Evolutionary conservation across 2,329 filamentous ascomycete species (phyloP).

Genomic region (Daldinia sp.): DNA sequence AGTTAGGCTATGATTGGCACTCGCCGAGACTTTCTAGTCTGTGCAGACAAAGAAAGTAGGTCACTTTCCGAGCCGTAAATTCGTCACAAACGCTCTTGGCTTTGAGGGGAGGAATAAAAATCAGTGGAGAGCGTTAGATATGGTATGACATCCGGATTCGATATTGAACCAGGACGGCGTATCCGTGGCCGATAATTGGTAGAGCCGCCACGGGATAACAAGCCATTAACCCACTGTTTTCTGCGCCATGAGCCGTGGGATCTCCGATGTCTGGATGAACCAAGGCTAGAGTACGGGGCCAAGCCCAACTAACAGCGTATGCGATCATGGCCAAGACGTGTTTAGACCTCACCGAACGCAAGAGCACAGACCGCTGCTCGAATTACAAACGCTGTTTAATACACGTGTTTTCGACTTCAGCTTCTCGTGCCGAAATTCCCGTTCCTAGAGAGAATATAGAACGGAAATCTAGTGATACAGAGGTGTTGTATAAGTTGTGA

Average conservation of each 20-base stretch:
- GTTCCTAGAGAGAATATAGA: not conserved
- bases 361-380: not conserved
- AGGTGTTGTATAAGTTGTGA: not conserved
- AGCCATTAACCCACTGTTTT: not conserved
- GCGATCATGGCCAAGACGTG: constrained; percentile 7
- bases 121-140: not conserved
- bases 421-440: not conserved
- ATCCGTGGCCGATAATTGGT: not conserved
- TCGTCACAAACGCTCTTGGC: not conserved
- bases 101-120: not conserved
- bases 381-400: not conserved
- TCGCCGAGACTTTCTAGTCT: not conserved
- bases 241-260: not conserved
- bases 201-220: not conserved
- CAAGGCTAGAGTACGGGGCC: not conserved
- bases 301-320: constrained; percentile 13
- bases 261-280: not conserved
- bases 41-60: not conserved
- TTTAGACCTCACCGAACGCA: not conserved
- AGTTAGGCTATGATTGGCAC: not conserved
- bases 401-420: not conserved
- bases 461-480: not conserved
- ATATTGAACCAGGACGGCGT: not conserved
- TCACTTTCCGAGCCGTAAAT: not conserved
- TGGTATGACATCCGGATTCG: not conserved